Evolutionary conservation across 768 basidiomycete species (phyloP), one percentile per base, ranked within the genome.

Genomic region (Hygrophorus russula): DNA sequence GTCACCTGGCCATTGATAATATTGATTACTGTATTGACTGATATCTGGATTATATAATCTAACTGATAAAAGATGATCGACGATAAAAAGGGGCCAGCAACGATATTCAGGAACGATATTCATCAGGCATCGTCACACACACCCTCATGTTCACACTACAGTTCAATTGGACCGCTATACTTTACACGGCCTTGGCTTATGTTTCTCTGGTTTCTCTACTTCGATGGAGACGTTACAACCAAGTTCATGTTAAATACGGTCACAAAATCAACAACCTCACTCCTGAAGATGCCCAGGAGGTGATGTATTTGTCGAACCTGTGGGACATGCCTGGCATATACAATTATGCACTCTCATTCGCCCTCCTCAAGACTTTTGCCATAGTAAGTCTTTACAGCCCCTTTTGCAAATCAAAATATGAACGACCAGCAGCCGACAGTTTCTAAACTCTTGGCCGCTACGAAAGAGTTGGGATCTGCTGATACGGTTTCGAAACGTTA

Each of bases 331-430:
- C 72, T 4, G 41, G 50, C 12, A 43, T 76, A 2, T 36, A 66
- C 42, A 59, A 60, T 38, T 65, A 66, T 48, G 52, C 70, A 0
- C 36, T 69, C 27, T 56, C 68, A 1, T 71, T 76, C 52, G 74
- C 73, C 2, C 50, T 76, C 46, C 74, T 74, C 62, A 74, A 73
- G 56, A 74, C 73, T 2, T 74, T 70, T 52, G 68, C 51, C 1
- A 63, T 71, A 44, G 71, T 73, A 46, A 48, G 68, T 61, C 1
- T 12, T 12, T n/a, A 24, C 30, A 14, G 1, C 17, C 31, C 4
- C 8, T 39, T 24, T 35, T 17, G 13, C 9, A 27, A 7, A 30
- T 14, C 45, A 20, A 34, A 24, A n/a, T 15, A 29, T 42, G 2
- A 15, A 19, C 20, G 15, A n/a, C 32, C 14, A 36, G 6, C 29